Evolutionary conservation across 192 early-diverging fungal genomes (phyloP).

Genomic region (Piromyces sp.): DNA sequence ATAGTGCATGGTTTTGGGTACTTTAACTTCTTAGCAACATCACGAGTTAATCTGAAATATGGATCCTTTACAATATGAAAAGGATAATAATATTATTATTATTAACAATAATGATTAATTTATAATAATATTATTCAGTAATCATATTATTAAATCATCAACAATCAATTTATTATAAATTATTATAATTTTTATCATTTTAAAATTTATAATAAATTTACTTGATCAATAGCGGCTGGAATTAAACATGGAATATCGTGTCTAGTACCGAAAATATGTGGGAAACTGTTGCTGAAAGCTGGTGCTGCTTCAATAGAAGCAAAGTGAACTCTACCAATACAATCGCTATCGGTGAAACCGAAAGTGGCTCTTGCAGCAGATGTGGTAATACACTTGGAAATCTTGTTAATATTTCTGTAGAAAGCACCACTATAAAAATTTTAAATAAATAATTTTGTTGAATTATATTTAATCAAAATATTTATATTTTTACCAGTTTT

Average conservation of each 20-base stretch:
- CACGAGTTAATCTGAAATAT: conserved; percentile 93
- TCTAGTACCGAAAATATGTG: conserved; percentile 80
- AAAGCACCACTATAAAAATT: conserved; percentile 51
- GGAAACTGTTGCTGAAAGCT: conserved; percentile 87
- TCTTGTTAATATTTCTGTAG: conserved; percentile 80
- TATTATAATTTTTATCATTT: background rate
- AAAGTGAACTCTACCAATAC: conserved; percentile 87
- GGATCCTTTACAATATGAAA: too few relatives aligned
- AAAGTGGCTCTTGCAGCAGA: conserved; percentile 70
- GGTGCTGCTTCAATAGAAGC: conserved; percentile 86
- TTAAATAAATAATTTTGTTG: too few relatives aligned
- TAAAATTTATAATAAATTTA: background rate
- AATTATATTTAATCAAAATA: too few relatives aligned
- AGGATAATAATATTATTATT: background rate
- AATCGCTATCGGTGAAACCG: conserved; percentile 77
- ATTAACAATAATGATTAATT: too few relatives aligned
- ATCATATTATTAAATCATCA: too few relatives aligned
- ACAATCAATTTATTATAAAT: too few relatives aligned
- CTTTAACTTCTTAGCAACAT: conserved; percentile 79
- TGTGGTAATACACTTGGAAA: conserved; percentile 73
- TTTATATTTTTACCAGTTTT: too few relatives aligned
- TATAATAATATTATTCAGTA: too few relatives aligned
- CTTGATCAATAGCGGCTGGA: conserved; percentile 93
- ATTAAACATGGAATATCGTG: conserved; percentile 88
- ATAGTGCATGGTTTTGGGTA: conserved; percentile 89